phyloP scores from a whole-genome alignment of 208 protist species.

The Naegleria fowleri region DNA sequence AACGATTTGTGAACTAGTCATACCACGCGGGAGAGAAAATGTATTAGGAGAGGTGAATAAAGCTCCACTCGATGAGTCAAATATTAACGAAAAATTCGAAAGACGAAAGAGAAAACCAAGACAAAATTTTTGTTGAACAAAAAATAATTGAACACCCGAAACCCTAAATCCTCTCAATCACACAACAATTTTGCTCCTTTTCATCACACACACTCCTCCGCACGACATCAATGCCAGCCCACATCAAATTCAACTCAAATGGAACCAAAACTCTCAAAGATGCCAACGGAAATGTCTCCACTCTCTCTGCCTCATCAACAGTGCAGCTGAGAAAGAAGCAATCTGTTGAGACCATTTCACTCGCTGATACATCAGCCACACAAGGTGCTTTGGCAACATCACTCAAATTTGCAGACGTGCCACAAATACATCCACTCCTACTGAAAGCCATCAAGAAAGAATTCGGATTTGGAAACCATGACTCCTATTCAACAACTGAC shows the following conservation, averaged over 20 bases:
- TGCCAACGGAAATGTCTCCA: neutral
- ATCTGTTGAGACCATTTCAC: neutral
- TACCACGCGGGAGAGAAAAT: too few relatives aligned
- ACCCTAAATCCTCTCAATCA: too few relatives aligned
- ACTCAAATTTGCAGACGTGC: neutral
- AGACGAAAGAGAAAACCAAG: too few relatives aligned
- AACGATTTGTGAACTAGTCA: neutral
- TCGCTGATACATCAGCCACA: neutral
- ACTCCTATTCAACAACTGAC: constrained; percentile 66
- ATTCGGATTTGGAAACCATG: constrained; percentile 60
- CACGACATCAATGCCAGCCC: neutral
- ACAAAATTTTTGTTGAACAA: too few relatives aligned
- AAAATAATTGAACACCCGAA: too few relatives aligned
- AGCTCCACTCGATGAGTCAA: too few relatives aligned
- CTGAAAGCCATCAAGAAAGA: neutral
- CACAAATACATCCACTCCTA: neutral
- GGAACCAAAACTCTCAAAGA: neutral
- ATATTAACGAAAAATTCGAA: too few relatives aligned
- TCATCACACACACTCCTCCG: too few relatives aligned
- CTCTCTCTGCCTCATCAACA: neutral
- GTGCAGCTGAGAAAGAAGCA: neutral
- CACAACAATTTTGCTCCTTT: too few relatives aligned
- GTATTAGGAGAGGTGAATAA: too few relatives aligned
- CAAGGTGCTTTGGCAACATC: neutral
- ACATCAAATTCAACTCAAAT: neutral